Percentiles rank a stretch among this genome's conserved stretches.
phyloP scores from a whole-genome alignment of 2,329 filamentous ascomycete genomes.

The Colletotrichum musae region DNA sequence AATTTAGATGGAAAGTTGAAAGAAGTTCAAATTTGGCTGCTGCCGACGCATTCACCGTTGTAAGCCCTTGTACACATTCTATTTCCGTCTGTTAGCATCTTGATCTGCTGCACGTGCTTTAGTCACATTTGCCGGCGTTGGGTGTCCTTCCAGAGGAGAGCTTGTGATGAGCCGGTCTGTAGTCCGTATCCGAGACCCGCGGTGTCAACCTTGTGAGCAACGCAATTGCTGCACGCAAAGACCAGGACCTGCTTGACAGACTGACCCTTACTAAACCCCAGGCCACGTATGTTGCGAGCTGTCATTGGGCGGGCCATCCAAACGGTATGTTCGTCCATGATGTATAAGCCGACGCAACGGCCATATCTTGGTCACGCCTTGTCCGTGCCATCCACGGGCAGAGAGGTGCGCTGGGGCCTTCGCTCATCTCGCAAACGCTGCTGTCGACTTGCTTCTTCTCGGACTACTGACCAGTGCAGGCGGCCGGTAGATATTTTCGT shows the following conservation, averaged over 20 bases:
- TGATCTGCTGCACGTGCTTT: conserved; percentile 5
- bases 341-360: conserved; percentile 25
- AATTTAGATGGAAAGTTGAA: neutral
- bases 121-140: neutral
- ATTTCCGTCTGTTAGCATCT: neutral
- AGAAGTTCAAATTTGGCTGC: neutral
- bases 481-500: neutral
- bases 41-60: neutral
- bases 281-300: conserved; percentile 19
- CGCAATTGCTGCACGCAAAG: neutral
- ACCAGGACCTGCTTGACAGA: neutral
- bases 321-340: conserved; percentile 31
- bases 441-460: conserved; percentile 1
- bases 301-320: conserved; percentile 35
- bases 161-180: too few relatives aligned
- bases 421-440: conserved; percentile 28
- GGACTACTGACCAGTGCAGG: conserved; percentile 8
- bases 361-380: conserved; percentile 27
- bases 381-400: conserved; percentile 26
- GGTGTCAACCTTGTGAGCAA: conserved; percentile 6
- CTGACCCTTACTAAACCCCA: conserved; percentile 6
- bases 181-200: too few relatives aligned
- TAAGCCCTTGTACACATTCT: conserved; percentile 6
- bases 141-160: too few relatives aligned
- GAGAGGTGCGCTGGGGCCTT: conserved; percentile 21